Conservation (phyloP, 306 rosid species). For the Quercus alba region DNA sequence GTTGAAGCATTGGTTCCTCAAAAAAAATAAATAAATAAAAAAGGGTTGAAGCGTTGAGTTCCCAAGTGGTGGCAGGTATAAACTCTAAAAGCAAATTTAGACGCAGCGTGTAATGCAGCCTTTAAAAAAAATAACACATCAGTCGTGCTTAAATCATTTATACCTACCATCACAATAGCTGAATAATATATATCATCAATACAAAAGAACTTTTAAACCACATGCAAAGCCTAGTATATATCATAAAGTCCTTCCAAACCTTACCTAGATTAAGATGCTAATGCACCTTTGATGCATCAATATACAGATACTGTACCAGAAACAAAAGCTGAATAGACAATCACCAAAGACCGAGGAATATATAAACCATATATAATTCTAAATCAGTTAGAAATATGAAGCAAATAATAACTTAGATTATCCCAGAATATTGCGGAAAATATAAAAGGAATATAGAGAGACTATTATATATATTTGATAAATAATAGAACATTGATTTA, state of each 20-base stretch:
- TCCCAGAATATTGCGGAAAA: no score
- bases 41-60: background rate
- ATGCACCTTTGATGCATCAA: background rate
- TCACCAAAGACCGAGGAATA: background rate
- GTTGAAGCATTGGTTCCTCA: background rate
- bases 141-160: no score
- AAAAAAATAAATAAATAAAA: no score
- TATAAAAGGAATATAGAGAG: background rate
- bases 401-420: background rate
- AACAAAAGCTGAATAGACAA: background rate
- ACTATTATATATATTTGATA: slow-evolving; percentile 10
- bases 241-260: background rate
- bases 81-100: background rate
- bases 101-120: background rate
- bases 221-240: background rate
- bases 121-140: background rate
- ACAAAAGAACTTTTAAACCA: background rate
- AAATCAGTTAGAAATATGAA: background rate
- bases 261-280: no score
- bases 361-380: background rate
- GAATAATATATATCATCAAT: background rate
- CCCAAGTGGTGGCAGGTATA: slow-evolving; percentile 1
- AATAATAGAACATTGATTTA: slow-evolving; percentile 25
- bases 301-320: background rate
- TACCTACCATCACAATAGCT: background rate